Evolutionary conservation across 2,329 filamentous ascomycete genomes (phyloP), one percentile per base, ranked within the genome.

Genomic region (Colletotrichum aenigma): DNA sequence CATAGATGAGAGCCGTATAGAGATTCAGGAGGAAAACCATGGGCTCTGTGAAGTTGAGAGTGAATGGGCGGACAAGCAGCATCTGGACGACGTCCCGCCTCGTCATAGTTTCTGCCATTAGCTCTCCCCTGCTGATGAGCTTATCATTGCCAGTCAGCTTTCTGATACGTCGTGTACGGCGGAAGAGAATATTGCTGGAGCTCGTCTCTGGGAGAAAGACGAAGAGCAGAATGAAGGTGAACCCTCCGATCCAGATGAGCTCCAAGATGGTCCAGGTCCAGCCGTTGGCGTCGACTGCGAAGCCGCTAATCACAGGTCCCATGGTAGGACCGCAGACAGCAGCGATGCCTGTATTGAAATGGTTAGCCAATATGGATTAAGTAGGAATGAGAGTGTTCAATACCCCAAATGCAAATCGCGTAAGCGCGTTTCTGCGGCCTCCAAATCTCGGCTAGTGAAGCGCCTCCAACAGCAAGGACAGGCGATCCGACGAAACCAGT

Each of bases 1-100:
- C 87, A 76, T 90, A 90, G 77, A 85, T 84, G 76, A 88, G 85
- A 3, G 84, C 83, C 7, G 83, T 83, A 70, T 88, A 89, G 5
- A 87, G 83, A 1, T 79, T 81, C 7, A 80, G 79, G 30, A 82
- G 77, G 78, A 83, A 21, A 82, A 76, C 28, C 81, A 86, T 66
- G 78, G 84, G 81, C 36, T 86, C 82, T n/a, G 80, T 79, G 3
- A 83, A 77, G 72, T 82, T 81, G 55, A 85, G 81, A 62, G 83
- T 79, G 48, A 84, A 79, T 0, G 82, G 81, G 48, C 80, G 79
- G 36, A 82, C 71, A 7, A 82, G 70, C 4, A 80, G 77, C 55
- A 78, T 72, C 60, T 77, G 72, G 5, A 78, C 70, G 18, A 82
- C 36, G 2, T 78, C 78, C 58, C 72, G 79, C 6, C 64, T 34